A percentile compares a stretch with the other conserved stretches of the same genome.
Evolutionary conservation across 768 basidiomycete species (phyloP).

Genomic region (Kwoniella sp.): DNA sequence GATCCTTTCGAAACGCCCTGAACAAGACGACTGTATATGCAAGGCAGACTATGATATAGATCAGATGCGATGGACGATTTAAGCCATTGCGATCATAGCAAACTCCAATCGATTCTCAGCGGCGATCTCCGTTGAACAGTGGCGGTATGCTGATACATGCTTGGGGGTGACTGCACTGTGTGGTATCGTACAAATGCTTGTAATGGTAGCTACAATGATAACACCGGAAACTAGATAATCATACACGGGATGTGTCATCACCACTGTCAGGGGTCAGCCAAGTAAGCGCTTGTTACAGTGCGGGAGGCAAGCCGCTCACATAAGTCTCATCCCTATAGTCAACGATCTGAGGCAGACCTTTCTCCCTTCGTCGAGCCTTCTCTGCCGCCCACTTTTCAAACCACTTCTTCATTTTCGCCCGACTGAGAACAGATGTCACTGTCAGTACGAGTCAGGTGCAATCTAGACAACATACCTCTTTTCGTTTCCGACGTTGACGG

Average conservation of each 20-base stretch:
- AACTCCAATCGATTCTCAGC: too few relatives aligned
- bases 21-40: neutral
- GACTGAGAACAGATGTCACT: conserved; percentile 51
- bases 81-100: too few relatives aligned
- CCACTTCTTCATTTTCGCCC: conserved; percentile 82
- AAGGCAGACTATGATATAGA: neutral
- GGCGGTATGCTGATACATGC: too few relatives aligned
- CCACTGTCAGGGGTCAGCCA: neutral
- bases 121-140: too few relatives aligned
- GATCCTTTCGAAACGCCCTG: neutral
- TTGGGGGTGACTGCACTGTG: too few relatives aligned
- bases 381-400: conserved; percentile 83
- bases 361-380: conserved; percentile 58
- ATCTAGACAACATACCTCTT: conserved; percentile 45
- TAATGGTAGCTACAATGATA: too few relatives aligned
- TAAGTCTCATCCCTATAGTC: conserved; percentile 48
- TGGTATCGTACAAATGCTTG: too few relatives aligned
- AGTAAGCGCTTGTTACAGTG: neutral
- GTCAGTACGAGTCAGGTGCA: neutral
- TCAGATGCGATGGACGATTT: neutral
- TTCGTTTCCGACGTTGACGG: conserved; percentile 56
- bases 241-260: neutral
- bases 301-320: conserved; percentile 28
- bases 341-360: conserved; percentile 43
- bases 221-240: too few relatives aligned